Base-by-base conservation (phyloP, 345 rosid genomes). In the Citrus sp. region DNA sequence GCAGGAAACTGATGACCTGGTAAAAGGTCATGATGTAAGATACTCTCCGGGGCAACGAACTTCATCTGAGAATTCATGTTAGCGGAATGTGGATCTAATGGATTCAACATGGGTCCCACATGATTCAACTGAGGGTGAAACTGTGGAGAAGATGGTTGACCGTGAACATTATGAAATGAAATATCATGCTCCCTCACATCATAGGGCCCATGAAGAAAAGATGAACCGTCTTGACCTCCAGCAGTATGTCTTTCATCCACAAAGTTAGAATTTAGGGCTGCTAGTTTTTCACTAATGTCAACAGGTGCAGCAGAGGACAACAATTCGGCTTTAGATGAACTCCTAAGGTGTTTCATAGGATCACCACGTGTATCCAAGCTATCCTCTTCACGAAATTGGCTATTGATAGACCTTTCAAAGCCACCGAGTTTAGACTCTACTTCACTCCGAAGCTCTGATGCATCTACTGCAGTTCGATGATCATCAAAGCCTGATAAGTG, bases 41-140 rank as follows among this genome's bases (percentile, higher is more conserved):
- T 82, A 79, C 86, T 85, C 80, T 89, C 98, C 32, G 81, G 87
- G 24, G 84, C 73, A 84, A 88, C 77, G 82, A 88, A 87, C 78
- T 92, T 90, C 85, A 92, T 80, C 62, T 85, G 94, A 80, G 93
- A 81, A 87, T 87, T 87, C 59, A 73, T 79, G 72, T 86, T 86
- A 76, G 87, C 85, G 82, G 87, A 87, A 80, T 89, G 91, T 80
- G 97, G 77, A 84, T 91, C 93, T 64, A 89, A 83, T 7, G 88
- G 83, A 79, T 87, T 88, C 78, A 90, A 79, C 68, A 82, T 72
- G 18, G 89, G 82, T 7, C 90, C 92, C 70, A 81, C 83, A 74
- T 85, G 91, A 84, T 92, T 90, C 84, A 88, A 78, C 70, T 85
- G 94, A 61, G 87, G 90, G 67, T 56, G 90, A 78, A 84, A 85